These are phyloP conservation scores for Diplodia intermedia DNA, from an alignment of 2,329 filamentous ascomycete genomes.

Conservation along the genomic window DNA sequence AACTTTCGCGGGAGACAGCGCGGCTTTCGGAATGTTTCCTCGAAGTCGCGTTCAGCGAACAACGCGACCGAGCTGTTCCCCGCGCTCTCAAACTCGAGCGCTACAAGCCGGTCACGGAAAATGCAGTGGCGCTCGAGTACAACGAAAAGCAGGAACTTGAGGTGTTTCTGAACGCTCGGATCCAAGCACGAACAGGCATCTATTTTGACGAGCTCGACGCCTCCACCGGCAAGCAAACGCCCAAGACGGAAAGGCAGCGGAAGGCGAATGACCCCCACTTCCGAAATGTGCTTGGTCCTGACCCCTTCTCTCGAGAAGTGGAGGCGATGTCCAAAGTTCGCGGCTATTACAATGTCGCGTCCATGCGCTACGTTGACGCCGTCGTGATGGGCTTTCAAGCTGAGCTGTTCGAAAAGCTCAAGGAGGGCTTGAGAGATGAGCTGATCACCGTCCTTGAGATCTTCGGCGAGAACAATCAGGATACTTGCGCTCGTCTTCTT, in stretches of 20 bases:
- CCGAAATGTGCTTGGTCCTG: conserved; percentile 56
- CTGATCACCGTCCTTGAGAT: conserved; percentile 35
- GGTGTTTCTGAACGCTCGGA: conserved; percentile 40
- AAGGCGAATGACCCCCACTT: conserved; percentile 40
- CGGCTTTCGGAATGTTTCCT: conserved; percentile 42
- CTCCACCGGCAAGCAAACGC: conserved; percentile 33
- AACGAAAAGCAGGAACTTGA: conserved; percentile 37
- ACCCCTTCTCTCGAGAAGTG: conserved; percentile 67
- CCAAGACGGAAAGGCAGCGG: conserved; percentile 41
- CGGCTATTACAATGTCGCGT: conserved; percentile 73
- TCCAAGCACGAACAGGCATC: conserved; percentile 38
- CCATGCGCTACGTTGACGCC: conserved; percentile 67
- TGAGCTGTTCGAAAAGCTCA: conserved; percentile 38
- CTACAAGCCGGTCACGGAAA: conserved; percentile 47
- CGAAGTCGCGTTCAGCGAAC: conserved; percentile 39
- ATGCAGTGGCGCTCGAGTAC: conserved; percentile 36
- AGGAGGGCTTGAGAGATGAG: conserved; percentile 35
- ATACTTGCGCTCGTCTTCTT: conserved; percentile 39
- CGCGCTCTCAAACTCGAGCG: conserved; percentile 44
- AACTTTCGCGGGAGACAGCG: conserved; percentile 40
- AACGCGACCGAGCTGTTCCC: conserved; percentile 35
- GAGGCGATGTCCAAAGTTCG: conserved; percentile 68
- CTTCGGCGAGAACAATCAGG: neutral
- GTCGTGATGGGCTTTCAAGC: conserved; percentile 50
- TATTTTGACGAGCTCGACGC: conserved; percentile 40